Evolutionary conservation across 2,329 filamentous ascomycete genomes (phyloP).

Genomic region (Nothomitra cinnamomea): DNA sequence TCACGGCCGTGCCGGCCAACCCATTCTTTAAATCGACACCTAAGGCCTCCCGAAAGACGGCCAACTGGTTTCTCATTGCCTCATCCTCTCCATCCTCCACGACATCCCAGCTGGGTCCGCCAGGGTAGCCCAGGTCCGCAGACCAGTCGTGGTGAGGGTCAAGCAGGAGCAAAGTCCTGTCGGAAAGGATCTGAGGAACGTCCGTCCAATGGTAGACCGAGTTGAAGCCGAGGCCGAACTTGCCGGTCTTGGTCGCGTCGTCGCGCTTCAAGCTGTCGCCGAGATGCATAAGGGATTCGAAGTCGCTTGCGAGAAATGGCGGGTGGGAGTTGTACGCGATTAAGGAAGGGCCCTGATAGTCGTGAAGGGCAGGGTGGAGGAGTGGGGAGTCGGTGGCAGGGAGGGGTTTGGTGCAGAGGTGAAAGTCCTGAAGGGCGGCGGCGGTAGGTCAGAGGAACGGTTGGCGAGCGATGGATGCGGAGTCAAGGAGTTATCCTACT

Average conservation of each 20-base stretch:
- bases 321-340: conserved; percentile 19
- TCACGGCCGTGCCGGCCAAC: conserved; percentile 19
- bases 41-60: conserved; percentile 15
- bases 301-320: conserved; percentile 17
- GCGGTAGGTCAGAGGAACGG: background rate
- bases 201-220: conserved; percentile 24
- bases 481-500: background rate
- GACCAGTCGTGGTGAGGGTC: conserved; percentile 21
- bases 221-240: conserved; percentile 22
- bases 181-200: conserved; percentile 20
- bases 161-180: conserved; percentile 16
- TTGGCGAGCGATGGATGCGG: conserved; percentile 8
- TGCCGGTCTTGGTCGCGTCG: conserved; percentile 19
- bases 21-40: conserved; percentile 7
- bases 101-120: conserved; percentile 18
- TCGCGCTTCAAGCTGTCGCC: conserved; percentile 18
- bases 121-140: conserved; percentile 1
- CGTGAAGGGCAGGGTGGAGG: conserved; percentile 13
- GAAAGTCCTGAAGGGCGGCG: background rate
- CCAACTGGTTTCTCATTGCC: conserved; percentile 17
- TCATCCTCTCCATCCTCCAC: conserved; percentile 11
- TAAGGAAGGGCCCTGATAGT: conserved; percentile 20
- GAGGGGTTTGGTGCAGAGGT: background rate
- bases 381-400: conserved; percentile 9
- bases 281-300: conserved; percentile 16